Percentiles rank a stretch among this genome's conserved stretches.
Conservation (phyloP, 1,284 basidiomycete species). For the Albatrellus sp. region DNA sequence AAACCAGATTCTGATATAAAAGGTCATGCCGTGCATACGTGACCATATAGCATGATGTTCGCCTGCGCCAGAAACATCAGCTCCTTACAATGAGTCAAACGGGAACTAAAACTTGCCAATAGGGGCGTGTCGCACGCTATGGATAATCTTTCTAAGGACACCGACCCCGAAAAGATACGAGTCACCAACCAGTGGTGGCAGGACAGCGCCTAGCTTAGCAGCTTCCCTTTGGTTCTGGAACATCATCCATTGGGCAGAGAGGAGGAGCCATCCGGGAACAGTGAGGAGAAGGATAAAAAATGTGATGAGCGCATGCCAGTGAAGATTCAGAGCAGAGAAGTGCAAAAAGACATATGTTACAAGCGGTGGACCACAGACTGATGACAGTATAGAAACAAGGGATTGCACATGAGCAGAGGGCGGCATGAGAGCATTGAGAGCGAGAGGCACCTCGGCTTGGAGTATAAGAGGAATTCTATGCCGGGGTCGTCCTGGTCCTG, state of each 20-base stretch:
- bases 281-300: not conserved
- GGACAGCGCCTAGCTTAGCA: not conserved
- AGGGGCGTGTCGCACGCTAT: not conserved
- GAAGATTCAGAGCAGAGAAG: not conserved
- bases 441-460: no score
- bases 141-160: not conserved
- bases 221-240: not conserved
- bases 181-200: not conserved
- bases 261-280: not conserved
- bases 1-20: not conserved
- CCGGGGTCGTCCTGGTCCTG: no score
- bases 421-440: no score
- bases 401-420: no score
- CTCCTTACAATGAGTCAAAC: not conserved
- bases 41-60: not conserved
- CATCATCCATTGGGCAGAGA: not conserved
- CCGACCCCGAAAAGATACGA: not conserved
- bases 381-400: not conserved
- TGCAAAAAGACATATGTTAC: not conserved
- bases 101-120: not conserved
- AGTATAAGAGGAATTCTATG: no score
- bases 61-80: not conserved
- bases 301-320: not conserved
- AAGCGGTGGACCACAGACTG: not conserved
- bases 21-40: not conserved